A percentile compares a stretch with the other conserved stretches of the same genome.
These are phyloP conservation scores for Mucuna pruriens DNA, from an alignment of 306 rosid genomes.

Conservation along the genomic window DNA sequence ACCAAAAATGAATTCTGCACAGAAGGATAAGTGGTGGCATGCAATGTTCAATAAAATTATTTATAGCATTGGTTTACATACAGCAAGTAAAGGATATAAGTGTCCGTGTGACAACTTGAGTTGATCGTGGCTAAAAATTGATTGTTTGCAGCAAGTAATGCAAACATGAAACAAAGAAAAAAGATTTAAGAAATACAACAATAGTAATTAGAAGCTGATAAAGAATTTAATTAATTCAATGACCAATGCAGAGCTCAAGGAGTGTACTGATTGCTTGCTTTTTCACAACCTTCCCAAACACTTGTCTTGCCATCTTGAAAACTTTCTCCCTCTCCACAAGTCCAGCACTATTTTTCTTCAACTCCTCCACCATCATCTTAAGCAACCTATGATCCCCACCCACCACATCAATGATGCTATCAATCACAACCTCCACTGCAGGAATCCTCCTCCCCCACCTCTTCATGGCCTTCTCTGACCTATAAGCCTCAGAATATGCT, in stretches of 20 bases:
- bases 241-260: constrained; percentile 53
- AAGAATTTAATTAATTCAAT: constrained; percentile 28
- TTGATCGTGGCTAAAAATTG: constrained; percentile 24
- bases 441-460: constrained; percentile 85
- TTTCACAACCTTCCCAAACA: constrained; percentile 73
- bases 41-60: constrained; percentile 1
- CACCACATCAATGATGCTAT: constrained; percentile 62
- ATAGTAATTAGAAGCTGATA: not conserved
- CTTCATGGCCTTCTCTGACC: constrained; percentile 63
- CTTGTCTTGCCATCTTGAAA: constrained; percentile 69
- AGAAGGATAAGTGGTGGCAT: not conserved
- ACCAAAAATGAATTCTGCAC: not conserved
- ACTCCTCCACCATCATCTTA: constrained; percentile 54
- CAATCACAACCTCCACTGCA: constrained; percentile 47
- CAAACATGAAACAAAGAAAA: not conserved
- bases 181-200: not conserved
- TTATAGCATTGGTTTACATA: not conserved
- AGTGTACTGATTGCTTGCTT: constrained; percentile 68
- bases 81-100: not conserved
- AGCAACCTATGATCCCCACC: constrained; percentile 84
- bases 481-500: constrained; percentile 55
- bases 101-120: constrained; percentile 30
- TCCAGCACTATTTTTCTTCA: constrained; percentile 57
- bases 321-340: constrained; percentile 57
- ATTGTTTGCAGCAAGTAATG: not conserved